Percentiles rank a stretch among this genome's conserved stretches.
Conservation (phyloP, 768 basidiomycete genomes). For the Agaricus sinodeliciosus region DNA sequence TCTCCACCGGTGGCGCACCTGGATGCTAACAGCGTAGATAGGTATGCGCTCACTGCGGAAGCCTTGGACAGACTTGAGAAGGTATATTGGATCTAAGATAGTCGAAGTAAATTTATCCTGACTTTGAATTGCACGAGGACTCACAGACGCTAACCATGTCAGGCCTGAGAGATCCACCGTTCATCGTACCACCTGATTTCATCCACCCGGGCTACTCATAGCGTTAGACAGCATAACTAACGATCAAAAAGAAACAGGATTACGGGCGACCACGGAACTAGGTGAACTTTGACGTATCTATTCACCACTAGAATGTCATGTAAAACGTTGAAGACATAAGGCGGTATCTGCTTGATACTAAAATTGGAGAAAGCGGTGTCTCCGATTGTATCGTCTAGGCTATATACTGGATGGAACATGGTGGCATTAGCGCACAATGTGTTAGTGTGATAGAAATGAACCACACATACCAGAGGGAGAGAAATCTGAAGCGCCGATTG, state of each 20-base stretch:
- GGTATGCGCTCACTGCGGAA: slow-evolving; percentile 55
- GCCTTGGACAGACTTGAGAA: slow-evolving; percentile 66
- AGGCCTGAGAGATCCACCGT: slow-evolving; percentile 53
- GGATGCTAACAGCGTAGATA: slow-evolving; percentile 57
- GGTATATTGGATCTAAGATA: slow-evolving; percentile 57
- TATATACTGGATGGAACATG: slow-evolving; percentile 42
- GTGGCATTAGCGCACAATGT: too few relatives aligned
- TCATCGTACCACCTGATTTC: slow-evolving; percentile 62
- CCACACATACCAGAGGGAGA: slow-evolving; percentile 41
- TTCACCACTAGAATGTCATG: slow-evolving; percentile 60
- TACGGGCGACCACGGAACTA: slow-evolving; percentile 68
- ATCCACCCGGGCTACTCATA: slow-evolving; percentile 65
- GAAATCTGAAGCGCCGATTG: slow-evolving; percentile 72
- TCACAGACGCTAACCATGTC: slow-evolving; percentile 42
- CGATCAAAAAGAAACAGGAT: slow-evolving; percentile 13
- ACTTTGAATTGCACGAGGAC: slow-evolving; percentile 15
- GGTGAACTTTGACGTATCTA: slow-evolving; percentile 23
- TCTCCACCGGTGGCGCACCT: slow-evolving; percentile 20
- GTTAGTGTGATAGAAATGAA: not conserved
- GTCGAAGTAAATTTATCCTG: not conserved
- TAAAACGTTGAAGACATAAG: slow-evolving; percentile 56
- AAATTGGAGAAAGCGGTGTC: slow-evolving; percentile 56
- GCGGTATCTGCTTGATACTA: slow-evolving; percentile 50
- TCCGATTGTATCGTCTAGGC: slow-evolving; percentile 53
- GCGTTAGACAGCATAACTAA: not conserved